These are phyloP conservation scores for Kondoa subrosea DNA, from an alignment of 768 basidiomycete genomes.

Conservation along the genomic window DNA sequence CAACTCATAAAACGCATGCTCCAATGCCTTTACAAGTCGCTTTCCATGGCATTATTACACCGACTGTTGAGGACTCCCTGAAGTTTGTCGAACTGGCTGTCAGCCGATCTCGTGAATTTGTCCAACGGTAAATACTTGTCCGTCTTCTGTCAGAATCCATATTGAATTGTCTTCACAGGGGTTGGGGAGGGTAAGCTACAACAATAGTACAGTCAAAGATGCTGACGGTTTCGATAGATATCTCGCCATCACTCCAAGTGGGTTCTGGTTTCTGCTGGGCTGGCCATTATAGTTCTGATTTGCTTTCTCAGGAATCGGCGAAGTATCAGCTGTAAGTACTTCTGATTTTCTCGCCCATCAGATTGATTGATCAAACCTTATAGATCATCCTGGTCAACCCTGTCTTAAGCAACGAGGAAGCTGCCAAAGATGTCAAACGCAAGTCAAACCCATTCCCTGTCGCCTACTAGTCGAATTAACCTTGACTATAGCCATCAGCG, in stretches of 20 bases:
- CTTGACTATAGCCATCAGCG: too few relatives aligned
- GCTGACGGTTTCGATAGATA: too few relatives aligned
- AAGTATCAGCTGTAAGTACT: neutral
- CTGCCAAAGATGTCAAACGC: neutral
- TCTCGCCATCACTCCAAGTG: too few relatives aligned
- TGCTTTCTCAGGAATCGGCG: neutral
- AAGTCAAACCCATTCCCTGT: too few relatives aligned
- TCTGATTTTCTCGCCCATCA: neutral
- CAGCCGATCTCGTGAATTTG: neutral
- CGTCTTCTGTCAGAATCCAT: too few relatives aligned
- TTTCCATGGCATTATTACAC: neutral
- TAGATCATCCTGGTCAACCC: neutral
- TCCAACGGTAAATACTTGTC: neutral
- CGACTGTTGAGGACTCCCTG: neutral
- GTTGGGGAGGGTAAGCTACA: neutral
- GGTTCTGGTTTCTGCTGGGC: too few relatives aligned
- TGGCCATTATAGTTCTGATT: too few relatives aligned
- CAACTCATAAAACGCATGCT: neutral
- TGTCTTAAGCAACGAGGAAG: neutral
- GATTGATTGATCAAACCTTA: neutral
- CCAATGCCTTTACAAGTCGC: neutral
- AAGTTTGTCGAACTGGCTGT: neutral
- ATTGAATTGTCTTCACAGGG: neutral
- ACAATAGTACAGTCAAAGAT: neutral
- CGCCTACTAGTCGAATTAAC: too few relatives aligned